A percentile compares a stretch with the other conserved stretches of the same genome.
Evolutionary conservation across 345 rosid genomes (phyloP).

Genomic region (Syzygium aqueum): DNA sequence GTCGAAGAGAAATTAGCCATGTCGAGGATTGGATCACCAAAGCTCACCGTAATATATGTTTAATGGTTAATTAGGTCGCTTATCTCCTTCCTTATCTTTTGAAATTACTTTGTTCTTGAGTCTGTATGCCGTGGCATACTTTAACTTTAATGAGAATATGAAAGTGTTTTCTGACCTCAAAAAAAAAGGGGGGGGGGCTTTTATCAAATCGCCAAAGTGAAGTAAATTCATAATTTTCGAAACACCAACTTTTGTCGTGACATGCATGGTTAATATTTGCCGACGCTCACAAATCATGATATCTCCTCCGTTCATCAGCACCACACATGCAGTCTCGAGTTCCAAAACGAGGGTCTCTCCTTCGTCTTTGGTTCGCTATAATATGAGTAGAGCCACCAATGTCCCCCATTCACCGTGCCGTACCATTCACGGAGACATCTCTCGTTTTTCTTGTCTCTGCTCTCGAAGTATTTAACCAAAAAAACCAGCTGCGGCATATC

Average conservation of each 20-base stretch:
- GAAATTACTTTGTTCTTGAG: no score
- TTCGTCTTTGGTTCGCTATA: not conserved
- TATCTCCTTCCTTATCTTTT: no score
- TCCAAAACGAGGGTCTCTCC: not conserved
- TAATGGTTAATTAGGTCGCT: no score
- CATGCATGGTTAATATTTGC: not conserved
- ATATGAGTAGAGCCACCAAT: not conserved
- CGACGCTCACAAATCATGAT: not conserved
- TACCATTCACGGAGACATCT: not conserved
- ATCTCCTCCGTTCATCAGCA: not conserved
- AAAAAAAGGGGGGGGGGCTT: no score
- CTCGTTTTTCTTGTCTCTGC: not conserved
- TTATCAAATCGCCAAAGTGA: no score
- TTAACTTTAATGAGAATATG: no score
- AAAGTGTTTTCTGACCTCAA: no score
- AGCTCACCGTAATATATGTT: no score
- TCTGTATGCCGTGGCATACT: no score
- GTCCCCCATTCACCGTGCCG: not conserved
- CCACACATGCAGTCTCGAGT: not conserved
- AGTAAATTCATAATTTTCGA: not conserved
- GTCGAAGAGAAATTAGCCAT: no score
- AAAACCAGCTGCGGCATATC: not conserved
- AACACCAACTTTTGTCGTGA: not conserved
- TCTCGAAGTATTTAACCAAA: not conserved
- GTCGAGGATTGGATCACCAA: no score